These are phyloP conservation scores for Penicillium longicatenatum DNA, from an alignment of 495 filamentous ascomycete genomes.

Conservation along the genomic window DNA sequence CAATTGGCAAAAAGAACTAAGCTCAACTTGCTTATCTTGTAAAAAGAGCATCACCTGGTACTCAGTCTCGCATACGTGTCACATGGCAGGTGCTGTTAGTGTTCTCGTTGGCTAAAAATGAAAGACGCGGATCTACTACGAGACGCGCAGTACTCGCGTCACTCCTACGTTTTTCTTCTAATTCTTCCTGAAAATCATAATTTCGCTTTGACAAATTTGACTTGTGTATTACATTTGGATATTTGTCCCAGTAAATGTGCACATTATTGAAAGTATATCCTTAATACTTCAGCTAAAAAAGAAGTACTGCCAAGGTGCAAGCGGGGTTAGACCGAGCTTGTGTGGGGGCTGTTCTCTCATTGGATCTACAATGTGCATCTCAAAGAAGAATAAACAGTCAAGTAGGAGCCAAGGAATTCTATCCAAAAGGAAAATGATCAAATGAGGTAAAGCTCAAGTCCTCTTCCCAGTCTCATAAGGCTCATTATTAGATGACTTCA, in stretches of 20 bases:
- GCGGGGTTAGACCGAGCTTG: neutral
- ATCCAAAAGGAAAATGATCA: neutral
- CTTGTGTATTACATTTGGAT: too few relatives aligned
- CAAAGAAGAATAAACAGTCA: too few relatives aligned
- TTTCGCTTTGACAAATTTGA: too few relatives aligned
- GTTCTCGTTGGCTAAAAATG: neutral
- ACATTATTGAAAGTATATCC: too few relatives aligned
- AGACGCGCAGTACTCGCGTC: neutral
- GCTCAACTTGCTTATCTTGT: neutral
- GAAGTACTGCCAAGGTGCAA: neutral
- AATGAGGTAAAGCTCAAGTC: neutral
- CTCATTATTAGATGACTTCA: neutral
- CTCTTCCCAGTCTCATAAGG: neutral
- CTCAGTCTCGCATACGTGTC: neutral
- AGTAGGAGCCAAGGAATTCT: neutral
- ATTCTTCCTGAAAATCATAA: neutral
- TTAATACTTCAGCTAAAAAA: neutral
- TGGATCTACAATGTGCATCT: neutral
- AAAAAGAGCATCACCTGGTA: neutral
- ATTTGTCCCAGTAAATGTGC: too few relatives aligned
- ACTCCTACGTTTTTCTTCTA: neutral
- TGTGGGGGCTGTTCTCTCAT: neutral
- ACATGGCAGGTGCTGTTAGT: neutral
- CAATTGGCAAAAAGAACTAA: neutral
- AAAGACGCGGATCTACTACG: neutral